Evolutionary conservation across 257 asterid genomes (phyloP).

Genomic region (Solanum corneliomulleri): DNA sequence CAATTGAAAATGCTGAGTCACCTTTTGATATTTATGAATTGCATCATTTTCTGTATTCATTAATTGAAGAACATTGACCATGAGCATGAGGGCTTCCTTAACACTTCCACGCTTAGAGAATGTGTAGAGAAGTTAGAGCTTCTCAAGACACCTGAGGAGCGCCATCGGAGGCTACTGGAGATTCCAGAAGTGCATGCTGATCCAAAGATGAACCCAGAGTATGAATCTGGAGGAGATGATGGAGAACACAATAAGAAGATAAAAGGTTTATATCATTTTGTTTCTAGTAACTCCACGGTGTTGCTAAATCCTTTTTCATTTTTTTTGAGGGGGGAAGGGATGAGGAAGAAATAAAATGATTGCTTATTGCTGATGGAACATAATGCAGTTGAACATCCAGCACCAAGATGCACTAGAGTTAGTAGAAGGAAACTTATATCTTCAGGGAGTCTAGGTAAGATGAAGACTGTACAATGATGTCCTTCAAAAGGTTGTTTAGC

Average conservation of each 20-base stretch:
- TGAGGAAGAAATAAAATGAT: not conserved
- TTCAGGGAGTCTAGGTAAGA: not conserved
- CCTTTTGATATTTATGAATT: not conserved
- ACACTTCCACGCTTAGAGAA: constrained; percentile 69
- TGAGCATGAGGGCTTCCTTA: constrained; percentile 39
- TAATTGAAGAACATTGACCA: not conserved
- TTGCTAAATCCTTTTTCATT: not conserved
- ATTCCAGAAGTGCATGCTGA: constrained; percentile 71
- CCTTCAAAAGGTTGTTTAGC: not conserved
- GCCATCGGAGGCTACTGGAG: constrained; percentile 49
- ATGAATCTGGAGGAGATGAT: constrained; percentile 60
- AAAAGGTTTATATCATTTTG: constrained; percentile 25
- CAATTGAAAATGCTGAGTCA: not conserved
- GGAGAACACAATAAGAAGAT: constrained; percentile 14
- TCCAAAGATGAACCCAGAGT: constrained; percentile 66
- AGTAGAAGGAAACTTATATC: not conserved
- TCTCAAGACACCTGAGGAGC: constrained; percentile 68
- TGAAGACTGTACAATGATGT: not conserved
- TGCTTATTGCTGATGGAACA: not conserved
- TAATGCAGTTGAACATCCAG: not conserved
- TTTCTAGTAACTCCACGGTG: not conserved
- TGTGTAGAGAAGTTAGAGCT: constrained; percentile 43
- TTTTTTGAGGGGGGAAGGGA: not conserved
- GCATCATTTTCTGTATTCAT: not conserved
- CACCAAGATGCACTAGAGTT: constrained; percentile 1